Evolutionary conservation across 345 rosid species (phyloP).

Genomic region (Linum usitatissimum): DNA sequence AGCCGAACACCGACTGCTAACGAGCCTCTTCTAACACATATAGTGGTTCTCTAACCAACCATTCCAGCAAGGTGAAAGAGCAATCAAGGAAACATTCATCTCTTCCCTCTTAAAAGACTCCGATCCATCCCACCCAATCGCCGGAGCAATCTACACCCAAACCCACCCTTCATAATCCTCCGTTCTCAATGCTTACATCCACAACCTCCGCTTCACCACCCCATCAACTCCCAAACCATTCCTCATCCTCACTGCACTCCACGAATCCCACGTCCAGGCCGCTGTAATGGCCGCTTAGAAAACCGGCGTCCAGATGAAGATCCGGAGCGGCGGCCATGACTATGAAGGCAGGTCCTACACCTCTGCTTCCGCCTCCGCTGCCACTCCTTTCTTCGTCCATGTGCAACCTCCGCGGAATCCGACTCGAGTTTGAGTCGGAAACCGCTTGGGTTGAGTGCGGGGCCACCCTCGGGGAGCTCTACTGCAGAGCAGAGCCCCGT

Average conservation of each 20-base stretch:
- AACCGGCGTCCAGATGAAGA: slow-evolving; percentile 26
- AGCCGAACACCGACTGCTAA: no score
- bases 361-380: slow-evolving; percentile 17
- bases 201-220: slow-evolving; percentile 36
- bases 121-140: slow-evolving; percentile 2
- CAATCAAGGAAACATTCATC: background rate
- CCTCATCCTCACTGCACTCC: slow-evolving; percentile 27
- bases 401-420: slow-evolving; percentile 31
- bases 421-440: slow-evolving; percentile 15
- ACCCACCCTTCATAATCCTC: slow-evolving; percentile 29
- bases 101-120: background rate
- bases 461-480: slow-evolving; percentile 49
- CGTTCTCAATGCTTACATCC: slow-evolving; percentile 24
- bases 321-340: slow-evolving; percentile 69
- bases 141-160: slow-evolving; percentile 13
- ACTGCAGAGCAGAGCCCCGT: slow-evolving; percentile 28
- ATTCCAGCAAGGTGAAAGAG: no score
- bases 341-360: slow-evolving; percentile 49
- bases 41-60: no score
- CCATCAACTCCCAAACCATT: slow-evolving; percentile 36
- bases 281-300: slow-evolving; percentile 31
- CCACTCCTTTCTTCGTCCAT: slow-evolving; percentile 32
- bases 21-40: no score
- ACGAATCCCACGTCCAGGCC: slow-evolving; percentile 37
- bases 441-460: slow-evolving; percentile 54